Evolutionary conservation across 768 basidiomycete species (phyloP).

Genomic region (Trametes cingulata): DNA sequence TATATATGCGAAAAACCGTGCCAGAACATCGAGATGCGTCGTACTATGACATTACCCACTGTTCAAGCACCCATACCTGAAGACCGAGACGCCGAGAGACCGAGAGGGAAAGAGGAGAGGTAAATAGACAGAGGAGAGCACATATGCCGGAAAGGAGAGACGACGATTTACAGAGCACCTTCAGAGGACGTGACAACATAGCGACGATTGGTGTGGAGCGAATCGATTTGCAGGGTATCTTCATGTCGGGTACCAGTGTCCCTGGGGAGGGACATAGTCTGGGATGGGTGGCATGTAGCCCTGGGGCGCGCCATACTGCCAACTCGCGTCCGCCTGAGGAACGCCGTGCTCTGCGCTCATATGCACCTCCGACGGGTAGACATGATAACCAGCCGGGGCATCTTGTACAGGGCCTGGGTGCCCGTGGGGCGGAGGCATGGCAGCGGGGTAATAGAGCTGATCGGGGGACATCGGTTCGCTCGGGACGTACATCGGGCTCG

Average conservation of each 20-base stretch:
- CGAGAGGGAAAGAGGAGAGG: neutral
- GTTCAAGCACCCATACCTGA: neutral
- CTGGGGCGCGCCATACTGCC: neutral
- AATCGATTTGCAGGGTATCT: neutral
- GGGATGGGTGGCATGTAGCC: slow-evolving; percentile 2
- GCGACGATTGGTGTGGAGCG: neutral
- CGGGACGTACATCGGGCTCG: neutral
- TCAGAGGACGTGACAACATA: slow-evolving; percentile 1
- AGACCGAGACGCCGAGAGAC: neutral
- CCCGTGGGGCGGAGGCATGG: neutral
- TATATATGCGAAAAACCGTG: slow-evolving; percentile 12
- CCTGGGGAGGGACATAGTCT: neutral
- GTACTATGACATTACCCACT: neutral
- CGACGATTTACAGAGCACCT: slow-evolving; percentile 1
- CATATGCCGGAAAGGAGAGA: slow-evolving; percentile 1
- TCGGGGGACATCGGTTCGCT: neutral
- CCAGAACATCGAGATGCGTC: slow-evolving; percentile 8
- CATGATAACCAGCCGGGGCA: neutral
- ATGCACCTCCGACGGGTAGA: neutral
- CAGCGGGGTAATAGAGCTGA: neutral
- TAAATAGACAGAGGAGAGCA: neutral
- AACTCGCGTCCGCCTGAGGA: neutral
- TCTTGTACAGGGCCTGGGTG: neutral
- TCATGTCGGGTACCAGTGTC: slow-evolving; percentile 13
- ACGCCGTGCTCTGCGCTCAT: neutral